Evolutionary conservation across 257 asterid species (phyloP), one percentile per base, ranked within the genome.

Genomic region (Plantago elongata): DNA sequence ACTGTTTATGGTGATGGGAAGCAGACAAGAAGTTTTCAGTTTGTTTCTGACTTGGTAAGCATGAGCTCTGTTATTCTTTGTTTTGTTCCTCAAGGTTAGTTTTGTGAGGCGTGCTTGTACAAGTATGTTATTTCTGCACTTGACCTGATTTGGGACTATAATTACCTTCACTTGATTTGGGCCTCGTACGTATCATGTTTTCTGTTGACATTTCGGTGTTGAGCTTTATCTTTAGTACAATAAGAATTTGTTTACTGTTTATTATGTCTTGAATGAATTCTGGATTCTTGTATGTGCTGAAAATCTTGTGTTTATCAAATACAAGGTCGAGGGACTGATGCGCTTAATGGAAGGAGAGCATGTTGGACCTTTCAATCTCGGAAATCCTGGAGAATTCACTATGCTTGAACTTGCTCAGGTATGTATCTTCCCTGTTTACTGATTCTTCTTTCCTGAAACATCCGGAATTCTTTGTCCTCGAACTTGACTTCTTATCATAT

Each of bases 301-400:
- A 51, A 27, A 49, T 16, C 58, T 17, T 22, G 58, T 52, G 40
- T 52, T 52, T 13, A 46, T 66, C 1, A 48, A 72, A 46, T 43
- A 15, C 27, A 65, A 90, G 98, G 98, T 91, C 60, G 98, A 91
- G 65, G 98, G 98, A 44, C 80, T 91, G 9, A 88, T 91, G 80
- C 87, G 95, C 22, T 75, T 91, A 87, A 91, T 91, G 98, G 98
- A 91, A 83, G 96, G 98, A 65, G 98, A 91, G 78, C 95, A 91
- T 46, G 96, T 91, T n/a, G 98, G 98, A 11, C 98, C 98, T 52
- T 91, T 91, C 86, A 91, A 91, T 75, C 95, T 91, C 27, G 98
- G 98, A 4, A 91, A 91, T 69, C 98, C 98, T 0, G 98, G 96
- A 34, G 96, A 91, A 86, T 91, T 91, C 57, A 91, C 98, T 66